Percentiles rank a stretch among this genome's conserved stretches.
Conservation (phyloP, 1,139 yeast species). For the Pichia sp. region DNA sequence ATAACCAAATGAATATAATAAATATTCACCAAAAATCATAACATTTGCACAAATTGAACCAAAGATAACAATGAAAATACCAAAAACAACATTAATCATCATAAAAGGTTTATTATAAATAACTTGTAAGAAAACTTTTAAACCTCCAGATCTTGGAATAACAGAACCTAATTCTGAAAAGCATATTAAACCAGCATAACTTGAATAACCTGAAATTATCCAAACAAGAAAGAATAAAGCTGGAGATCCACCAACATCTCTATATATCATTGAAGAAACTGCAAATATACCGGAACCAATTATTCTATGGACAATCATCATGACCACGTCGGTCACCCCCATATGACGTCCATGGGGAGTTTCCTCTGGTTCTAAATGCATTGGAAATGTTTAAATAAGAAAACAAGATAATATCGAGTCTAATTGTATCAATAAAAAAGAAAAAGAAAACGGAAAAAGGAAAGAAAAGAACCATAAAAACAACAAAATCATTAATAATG, state of each 20-base stretch:
- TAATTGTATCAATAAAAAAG: not conserved
- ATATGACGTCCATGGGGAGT: slow-evolving; percentile 72
- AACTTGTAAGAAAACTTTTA: slow-evolving; percentile 62
- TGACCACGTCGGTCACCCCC: slow-evolving; percentile 60
- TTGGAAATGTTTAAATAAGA: not conserved
- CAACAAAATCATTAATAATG: too few relatives aligned
- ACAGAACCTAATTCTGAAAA: slow-evolving; percentile 65
- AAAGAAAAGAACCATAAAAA: too few relatives aligned
- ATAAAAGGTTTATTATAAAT: slow-evolving; percentile 55
- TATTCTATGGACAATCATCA: slow-evolving; percentile 59
- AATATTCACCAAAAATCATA: slow-evolving; percentile 66
- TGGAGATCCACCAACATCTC: slow-evolving; percentile 63
- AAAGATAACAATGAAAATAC: slow-evolving; percentile 50
- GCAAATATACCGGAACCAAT: slow-evolving; percentile 78
- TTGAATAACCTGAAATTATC: slow-evolving; percentile 52
- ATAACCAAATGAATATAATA: slow-evolving; percentile 34
- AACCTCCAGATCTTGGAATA: slow-evolving; percentile 70
- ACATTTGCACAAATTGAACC: slow-evolving; percentile 64
- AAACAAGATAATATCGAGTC: not conserved
- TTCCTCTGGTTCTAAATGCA: slow-evolving; percentile 36
- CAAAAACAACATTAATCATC: slow-evolving; percentile 54
- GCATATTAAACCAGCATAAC: slow-evolving; percentile 61
- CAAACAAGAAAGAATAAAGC: slow-evolving; percentile 54
- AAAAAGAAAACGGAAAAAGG: not conserved
- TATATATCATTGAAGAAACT: slow-evolving; percentile 59